Base-by-base conservation (phyloP, 1,284 basidiomycete species). In the Irpex rosettiformis region DNA sequence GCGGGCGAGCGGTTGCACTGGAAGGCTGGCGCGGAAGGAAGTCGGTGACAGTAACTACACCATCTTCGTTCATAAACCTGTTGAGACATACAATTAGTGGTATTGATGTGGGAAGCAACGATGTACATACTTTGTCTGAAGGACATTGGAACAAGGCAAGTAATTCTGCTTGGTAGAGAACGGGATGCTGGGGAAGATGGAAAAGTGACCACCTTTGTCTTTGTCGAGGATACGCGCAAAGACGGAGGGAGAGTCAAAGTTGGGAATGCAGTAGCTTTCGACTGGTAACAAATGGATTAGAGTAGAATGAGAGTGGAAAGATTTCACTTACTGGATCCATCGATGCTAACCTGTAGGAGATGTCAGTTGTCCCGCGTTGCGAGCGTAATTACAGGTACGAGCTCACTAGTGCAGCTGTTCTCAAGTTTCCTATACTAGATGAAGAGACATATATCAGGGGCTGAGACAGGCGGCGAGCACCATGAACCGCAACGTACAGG, bases 201-300 rank as follows among this genome's bases (percentile, higher is more conserved):
- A 91, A 71, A 96, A 96, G 70, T 97, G 94, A 0, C 94, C 94
- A n/a, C 94, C 95, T 81, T 90, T 91, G 71, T 92, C 77, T 68
- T 92, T 91, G 75, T 93, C 91, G 3, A 94, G 79, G 65, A 94
- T 91, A 11, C 91, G 83, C 4, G 93, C 94, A 65, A 96, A 97
- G 37, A 97, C 79, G 11, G 88, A 90, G 6, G 94, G 94, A 3
- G 92, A 95, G 73, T 97, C 94, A 69, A 97, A 97, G 77, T 95
- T 82, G 1, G 94, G 94, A 10, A 95, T 80, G 66, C 94, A 96
- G 72, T 95, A 93, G 64, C 89, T 91, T 69, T 96, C 90, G 64
- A 93, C 88, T 90, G 62, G n/a, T n/a, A n/a, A 45, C 4, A 33
- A 27, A 21, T 55, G 10, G 16, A 58, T 52, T 59, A 24, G 6